Evolutionary conservation across 306 rosid species (phyloP), one percentile per base, ranked within the genome.

Genomic region (Lathyrus aphaca): DNA sequence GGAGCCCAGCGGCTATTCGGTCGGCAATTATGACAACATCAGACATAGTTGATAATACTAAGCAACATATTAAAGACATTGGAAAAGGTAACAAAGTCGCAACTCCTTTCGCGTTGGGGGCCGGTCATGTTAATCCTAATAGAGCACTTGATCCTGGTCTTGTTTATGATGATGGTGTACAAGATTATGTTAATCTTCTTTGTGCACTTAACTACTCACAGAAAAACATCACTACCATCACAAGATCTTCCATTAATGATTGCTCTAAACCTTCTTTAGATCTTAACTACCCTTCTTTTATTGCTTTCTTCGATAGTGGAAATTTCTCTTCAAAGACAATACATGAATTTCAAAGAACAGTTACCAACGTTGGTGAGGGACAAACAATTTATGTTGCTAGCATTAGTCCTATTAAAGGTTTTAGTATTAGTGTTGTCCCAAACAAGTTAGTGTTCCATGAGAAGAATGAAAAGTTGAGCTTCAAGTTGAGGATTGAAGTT

Each of bases 21-120:
- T 92, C 96, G 0, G 92, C 96, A 5, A 82, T 92, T 2, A 86
- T 92, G 92, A 92, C 97, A 12, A 79, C 97, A 1, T 74, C 97
- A 0, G 82, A 84, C 42, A 17, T 61, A 1, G 0, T 43, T 5
- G 97, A 89, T 74, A 87, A 89, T 72, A 70, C 81, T 3, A 12
- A 19, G 0, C 25, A 48, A 10, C 70, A 10, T 4, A 87, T 89
- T 64, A 81, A 75, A 63, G 97, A 89, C 69, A 29, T 74, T 43
- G 96, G 84, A 0, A n/a, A n/a, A n/a, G 1, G 76, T 0, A 39
- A 79, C 67, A 57, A 51, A 21, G 27, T 65, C 0, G 95, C 97
- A 0, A 71, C 73, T 23, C 97, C 96, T 25, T 43, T 92, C 1
- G 95, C 87, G 49, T 39, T 84, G 4, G 97, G 97, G 25, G 74